Conservation (phyloP, 176 grass and related monocot species). For the Urochloa ruziziensis region DNA sequence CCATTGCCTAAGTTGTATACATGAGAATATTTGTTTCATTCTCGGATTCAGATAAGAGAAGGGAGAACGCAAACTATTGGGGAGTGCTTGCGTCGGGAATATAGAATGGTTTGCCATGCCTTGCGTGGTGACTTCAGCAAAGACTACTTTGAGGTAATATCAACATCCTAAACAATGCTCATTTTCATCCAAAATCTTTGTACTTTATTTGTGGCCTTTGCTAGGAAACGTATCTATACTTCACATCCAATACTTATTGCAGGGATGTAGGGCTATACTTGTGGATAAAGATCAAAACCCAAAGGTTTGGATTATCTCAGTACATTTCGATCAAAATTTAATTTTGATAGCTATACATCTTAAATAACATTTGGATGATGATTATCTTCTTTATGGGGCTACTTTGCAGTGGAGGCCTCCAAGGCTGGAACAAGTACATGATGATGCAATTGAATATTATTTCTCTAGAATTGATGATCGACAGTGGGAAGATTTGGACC, state of each 20-base stretch:
- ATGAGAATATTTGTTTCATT: neutral
- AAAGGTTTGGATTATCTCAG: conserved; percentile 46
- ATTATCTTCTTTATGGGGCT: too few relatives aligned
- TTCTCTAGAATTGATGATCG: too few relatives aligned
- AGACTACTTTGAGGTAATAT: conserved; percentile 78
- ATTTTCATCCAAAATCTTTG: neutral
- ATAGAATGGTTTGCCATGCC: conserved; percentile 84
- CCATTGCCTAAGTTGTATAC: neutral
- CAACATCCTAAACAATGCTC: neutral
- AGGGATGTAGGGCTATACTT: conserved; percentile 86
- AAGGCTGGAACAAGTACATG: conserved; percentile 65
- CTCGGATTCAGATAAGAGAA: conserved; percentile 65
- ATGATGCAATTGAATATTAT: conserved; percentile 28
- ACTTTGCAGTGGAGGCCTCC: conserved; percentile 65
- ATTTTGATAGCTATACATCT: too few relatives aligned
- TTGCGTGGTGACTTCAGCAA: conserved; percentile 71
- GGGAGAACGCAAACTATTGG: too few relatives aligned
- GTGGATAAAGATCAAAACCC: conserved; percentile 81
- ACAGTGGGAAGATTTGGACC: too few relatives aligned
- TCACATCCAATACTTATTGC: conserved; percentile 20
- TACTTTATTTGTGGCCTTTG: neutral
- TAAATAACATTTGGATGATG: too few relatives aligned
- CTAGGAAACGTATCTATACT: neutral
- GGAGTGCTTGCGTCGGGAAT: too few relatives aligned
- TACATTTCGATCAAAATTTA: neutral